Evolutionary conservation across 768 basidiomycete genomes (phyloP), one percentile per base, ranked within the genome.

Genomic region (Termitomyces sp.): DNA sequence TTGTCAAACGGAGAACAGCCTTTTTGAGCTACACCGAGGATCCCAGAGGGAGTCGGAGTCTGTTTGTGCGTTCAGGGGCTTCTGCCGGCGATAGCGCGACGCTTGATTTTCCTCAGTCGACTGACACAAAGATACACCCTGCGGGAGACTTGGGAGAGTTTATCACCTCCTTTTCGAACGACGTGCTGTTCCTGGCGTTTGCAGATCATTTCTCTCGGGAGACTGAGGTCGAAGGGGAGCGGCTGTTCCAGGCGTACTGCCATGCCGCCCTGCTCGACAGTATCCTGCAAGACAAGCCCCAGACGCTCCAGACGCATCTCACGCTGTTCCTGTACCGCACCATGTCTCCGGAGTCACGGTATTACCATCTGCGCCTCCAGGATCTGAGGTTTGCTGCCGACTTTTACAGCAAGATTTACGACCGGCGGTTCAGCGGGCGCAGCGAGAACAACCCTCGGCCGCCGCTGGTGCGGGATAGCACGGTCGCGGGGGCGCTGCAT

Each of bases 11-110:
- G 18, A 81, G 92, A 28, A 90, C 94, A 0, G 94, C 94, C 0
- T 95, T 94, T 70, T 77, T 98, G 46, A 92, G 91, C 66, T 99
- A 98, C 67, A 88, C 87, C 5, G 90, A 94, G 62, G 97, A 98
- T 69, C 92, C 97, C 0, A 84, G 91, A 62, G 96, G 96, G 9
- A 95, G 93, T 64, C 82, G 94, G 47, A 93, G 91, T 69, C 78
- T 97, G 12, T 95, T 94, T 64, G 88, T 94, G 10, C 86, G 92
- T 13, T 90, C 93, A 16, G 91, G 93, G 18, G 85, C 88, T 15
- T 88, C 91, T 31, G 83, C 87, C 5, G 92, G 92, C 2, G 91
- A 94, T 64, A 83, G 90, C 3, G 91, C 91, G 18, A 87, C 84
- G 0, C 80, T 95, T 16, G 95, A 98, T 67, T 90, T 93, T 64